Evolutionary conservation across 1,139 yeast species (phyloP), one percentile per base, ranked within the genome.

Genomic region (Nematodospora anomalae): DNA sequence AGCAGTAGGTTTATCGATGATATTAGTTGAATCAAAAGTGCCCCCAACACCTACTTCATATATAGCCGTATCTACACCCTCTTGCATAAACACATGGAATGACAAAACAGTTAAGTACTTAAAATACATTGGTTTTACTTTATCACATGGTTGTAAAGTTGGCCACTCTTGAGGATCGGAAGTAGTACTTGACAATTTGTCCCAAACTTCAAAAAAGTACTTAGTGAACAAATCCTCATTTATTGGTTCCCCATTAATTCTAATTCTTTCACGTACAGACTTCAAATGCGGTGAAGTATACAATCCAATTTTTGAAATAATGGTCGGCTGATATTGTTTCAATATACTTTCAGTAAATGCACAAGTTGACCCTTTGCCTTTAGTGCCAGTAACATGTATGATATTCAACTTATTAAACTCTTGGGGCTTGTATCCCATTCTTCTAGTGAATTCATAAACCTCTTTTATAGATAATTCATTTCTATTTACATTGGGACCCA

Each of bases 21-120:
- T 77, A 57, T 94, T 94, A 8, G 99, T 94, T 9, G 97, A 87
- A 60, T 94, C 99, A 55, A 80, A 87, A 54, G 87, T 94, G 8
- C 99, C 99, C 20, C 99, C 99, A 36, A 94, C 95, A 11, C 99
- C 99, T 16, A 94, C 98, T 58, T 94, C 99, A 53, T 87, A 88
- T 30, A 94, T 83, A 9, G 98, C 97, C 12, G 96, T 79, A 52
- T 89, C 87, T 18, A 94, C 90, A 1, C 87, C 85, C 60, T 92
- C 98, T 42, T 79, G 73, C 63, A 88, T 57, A 52, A 94, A 94
- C 2, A 88, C 85, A 57, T 94, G 97, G 66, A 88, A 92, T 2
- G 97, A 88, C 40, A 94, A 62, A 15, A 94, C 62, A 0, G 99
- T 94, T 57, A 94, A 67, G 59, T 80, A 92, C 54, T 95, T 83